Base-by-base conservation (phyloP, 495 filamentous ascomycete genomes). In the Xylaria cubensis region DNA sequence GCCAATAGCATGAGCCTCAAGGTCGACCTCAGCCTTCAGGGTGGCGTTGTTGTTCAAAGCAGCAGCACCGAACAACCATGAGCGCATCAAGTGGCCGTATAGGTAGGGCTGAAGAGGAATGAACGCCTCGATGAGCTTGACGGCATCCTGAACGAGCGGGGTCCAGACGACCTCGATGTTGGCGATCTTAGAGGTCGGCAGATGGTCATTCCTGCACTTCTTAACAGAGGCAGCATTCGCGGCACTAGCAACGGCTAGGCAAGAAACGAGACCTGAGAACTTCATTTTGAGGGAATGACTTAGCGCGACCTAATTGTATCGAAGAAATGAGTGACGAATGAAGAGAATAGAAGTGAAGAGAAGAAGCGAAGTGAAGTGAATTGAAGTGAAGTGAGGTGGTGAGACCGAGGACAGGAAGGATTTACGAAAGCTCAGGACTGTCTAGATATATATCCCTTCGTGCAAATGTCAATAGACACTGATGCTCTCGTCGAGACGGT, bases 1-100 rank as follows among this genome's bases (percentile, higher is more conserved):
- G 36, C 70, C 75, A 36, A 82, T 53, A 66, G 79, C 78, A 44
- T 80, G 78, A 41, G 78, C 71, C 73, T 82, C 79, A 55, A 76
- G 74, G 74, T 82, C 80, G 67, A 77, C 65, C 44, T 44, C 69
- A 55, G 64, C 55, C 69, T 65, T 71, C 32, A 79, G 75, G 19
- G 76, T 77, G 56, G 62, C 73, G 74, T 80, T 78, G 74, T 82
- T 75, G 44, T 69, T 51, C 55, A 81, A 72, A 63, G 85, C 81
- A 29, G 81, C 69, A 21, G 76, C 67, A 61, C 84, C 83, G 73
- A 83, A 83, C 55, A 86, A 80, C 77, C 78, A 84, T 15, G 81
- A 79, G 24, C 86, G 83, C 65, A 85, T 78, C 74, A 84, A 72
- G 72, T 88, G 86, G 72, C 86, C 84, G 80, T 80, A 87, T 6